Conservation (phyloP, 2,329 filamentous ascomycete species). For the Cordyceps cateniannulata region DNA sequence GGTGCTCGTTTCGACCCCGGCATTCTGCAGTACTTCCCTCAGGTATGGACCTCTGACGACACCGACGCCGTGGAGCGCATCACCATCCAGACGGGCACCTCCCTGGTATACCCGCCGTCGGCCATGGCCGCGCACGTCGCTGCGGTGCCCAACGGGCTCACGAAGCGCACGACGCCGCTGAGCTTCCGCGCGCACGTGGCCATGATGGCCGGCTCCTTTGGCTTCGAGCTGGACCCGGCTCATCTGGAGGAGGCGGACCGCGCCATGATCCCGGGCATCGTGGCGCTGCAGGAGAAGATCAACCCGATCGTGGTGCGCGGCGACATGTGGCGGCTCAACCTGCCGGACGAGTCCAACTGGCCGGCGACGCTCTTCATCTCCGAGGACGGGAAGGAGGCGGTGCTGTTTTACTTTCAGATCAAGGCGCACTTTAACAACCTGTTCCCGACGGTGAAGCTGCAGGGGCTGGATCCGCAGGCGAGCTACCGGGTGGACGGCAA, state of each 20-base stretch:
- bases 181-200: constrained; percentile 58
- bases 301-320: constrained; percentile 54
- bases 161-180: constrained; percentile 48
- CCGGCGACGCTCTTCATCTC: constrained; percentile 55
- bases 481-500: constrained; percentile 48
- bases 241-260: constrained; percentile 45
- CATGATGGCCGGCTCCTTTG: constrained; percentile 63
- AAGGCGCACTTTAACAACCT: constrained; percentile 45
- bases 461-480: constrained; percentile 49
- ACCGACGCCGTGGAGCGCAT: constrained; percentile 57
- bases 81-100: constrained; percentile 58
- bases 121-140: constrained; percentile 62
- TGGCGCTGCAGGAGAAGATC: constrained; percentile 47
- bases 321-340: constrained; percentile 51
- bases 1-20: constrained; percentile 60
- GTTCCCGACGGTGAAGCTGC: constrained; percentile 44
- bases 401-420: constrained; percentile 57
- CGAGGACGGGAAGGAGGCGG: constrained; percentile 39
- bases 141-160: constrained; percentile 52
- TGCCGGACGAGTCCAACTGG: constrained; percentile 55
- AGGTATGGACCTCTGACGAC: constrained; percentile 60
- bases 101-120: constrained; percentile 54
- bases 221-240: constrained; percentile 54
- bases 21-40: constrained; percentile 57
- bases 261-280: constrained; percentile 45